Evolutionary conservation across 768 basidiomycete species (phyloP).

Genomic region (Russula dissimulans): DNA sequence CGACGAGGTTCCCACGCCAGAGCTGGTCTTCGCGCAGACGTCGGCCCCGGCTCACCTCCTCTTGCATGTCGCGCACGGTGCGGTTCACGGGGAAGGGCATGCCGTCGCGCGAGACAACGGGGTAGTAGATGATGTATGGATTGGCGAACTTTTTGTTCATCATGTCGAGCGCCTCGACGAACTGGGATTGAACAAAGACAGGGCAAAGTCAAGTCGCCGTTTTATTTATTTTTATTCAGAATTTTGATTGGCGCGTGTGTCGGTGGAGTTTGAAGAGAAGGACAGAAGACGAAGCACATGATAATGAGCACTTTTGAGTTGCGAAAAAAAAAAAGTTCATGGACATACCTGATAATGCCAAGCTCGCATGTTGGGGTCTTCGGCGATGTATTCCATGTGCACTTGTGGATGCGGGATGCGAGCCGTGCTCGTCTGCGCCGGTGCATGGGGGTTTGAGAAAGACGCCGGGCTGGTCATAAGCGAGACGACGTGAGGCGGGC

Average conservation of each 20-base stretch:
- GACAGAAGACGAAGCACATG: not conserved
- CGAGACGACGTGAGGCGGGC: constrained; percentile 60
- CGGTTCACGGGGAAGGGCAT: constrained; percentile 80
- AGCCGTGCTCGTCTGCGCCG: constrained; percentile 27
- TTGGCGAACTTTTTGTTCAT: constrained; percentile 72
- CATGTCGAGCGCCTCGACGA: constrained; percentile 65
- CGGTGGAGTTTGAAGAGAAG: not conserved
- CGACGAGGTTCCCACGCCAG: constrained; percentile 74
- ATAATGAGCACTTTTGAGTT: not conserved
- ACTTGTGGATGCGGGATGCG: constrained; percentile 78
- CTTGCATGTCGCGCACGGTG: constrained; percentile 67
- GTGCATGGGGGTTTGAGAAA: constrained; percentile 17
- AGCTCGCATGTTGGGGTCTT: constrained; percentile 53
- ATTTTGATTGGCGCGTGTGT: no score
- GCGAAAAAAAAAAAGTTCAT: not conserved
- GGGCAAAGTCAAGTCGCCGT: not conserved
- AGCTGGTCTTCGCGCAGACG: constrained; percentile 52
- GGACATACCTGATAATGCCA: constrained; percentile 63
- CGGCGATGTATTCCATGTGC: constrained; percentile 80
- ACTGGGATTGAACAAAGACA: constrained; percentile 29
- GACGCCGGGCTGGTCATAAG: constrained; percentile 59
- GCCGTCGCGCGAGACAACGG: constrained; percentile 63
- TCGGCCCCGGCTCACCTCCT: constrained; percentile 23
- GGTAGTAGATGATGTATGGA: constrained; percentile 79
- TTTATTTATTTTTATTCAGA: no score